Base-by-base conservation (phyloP, 345 rosid species). In the Durio zibethinus region DNA sequence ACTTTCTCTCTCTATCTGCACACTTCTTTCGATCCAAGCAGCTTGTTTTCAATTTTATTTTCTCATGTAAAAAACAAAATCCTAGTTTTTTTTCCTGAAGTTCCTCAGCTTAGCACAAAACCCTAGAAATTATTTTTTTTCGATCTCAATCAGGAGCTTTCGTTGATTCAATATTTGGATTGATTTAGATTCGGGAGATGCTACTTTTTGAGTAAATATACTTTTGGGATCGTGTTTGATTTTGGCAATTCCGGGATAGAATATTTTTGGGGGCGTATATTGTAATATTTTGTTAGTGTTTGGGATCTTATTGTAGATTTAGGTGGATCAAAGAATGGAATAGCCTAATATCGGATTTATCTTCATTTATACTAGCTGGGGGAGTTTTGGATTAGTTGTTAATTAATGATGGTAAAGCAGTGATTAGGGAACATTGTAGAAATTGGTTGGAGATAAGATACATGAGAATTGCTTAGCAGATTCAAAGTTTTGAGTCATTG, bases 91-190 rank as follows among this genome's bases (percentile, higher is more conserved):
- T 20, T 20, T 40, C 5, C 10, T 40, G 59, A 18, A 75, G 66
- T 64, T 77, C 74, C 77, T 61, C 29, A 69, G 77, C 63, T 76
- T 52, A 76, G 60, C 48, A 20, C 69, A 78, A 84, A 84, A 74
- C 84, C 84, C 83, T 84, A 73, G 57, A 35, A n/a, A 56, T 66
- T 42, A 4, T 57, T 35, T 43, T 40, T 25, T 38, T 76, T 70
- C 45, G 65, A 47, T 29, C 48, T 65, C n/a, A 29, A 42, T 42
- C 33, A n/a, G 73, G 25, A 27, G 36, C 31, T 67, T 53, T 62
- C 3, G 5, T 16, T 68, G 36, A 29, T 47, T 56, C 33, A 18
- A 53, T 43, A 42, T 52, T 77, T 29, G 42, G 57, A 11, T 9
- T 53, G 25, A 35, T 78, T 81, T 50, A 12, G 25, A 14, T 76